Percentiles rank a stretch among this genome's conserved stretches.
phyloP scores from a whole-genome alignment of 768 basidiomycete species.

The Mycena vulgaris region DNA sequence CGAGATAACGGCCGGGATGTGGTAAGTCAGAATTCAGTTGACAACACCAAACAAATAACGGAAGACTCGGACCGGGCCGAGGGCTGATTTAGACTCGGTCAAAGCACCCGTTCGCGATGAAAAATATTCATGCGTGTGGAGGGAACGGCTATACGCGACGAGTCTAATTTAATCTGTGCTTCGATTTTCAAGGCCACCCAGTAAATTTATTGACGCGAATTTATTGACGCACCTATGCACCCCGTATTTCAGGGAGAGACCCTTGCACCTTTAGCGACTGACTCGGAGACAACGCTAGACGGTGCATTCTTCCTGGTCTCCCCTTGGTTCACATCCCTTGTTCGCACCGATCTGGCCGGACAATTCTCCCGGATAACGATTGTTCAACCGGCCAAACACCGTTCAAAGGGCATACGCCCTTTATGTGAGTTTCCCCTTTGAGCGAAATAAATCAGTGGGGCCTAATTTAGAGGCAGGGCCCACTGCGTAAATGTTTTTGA shows the following conservation, averaged over 20 bases:
- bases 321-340: not conserved
- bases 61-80: conserved; percentile 10
- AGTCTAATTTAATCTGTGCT: not conserved
- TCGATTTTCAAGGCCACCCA: no score
- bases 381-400: not conserved
- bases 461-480: no score
- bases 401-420: not conserved
- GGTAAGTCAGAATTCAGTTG: conserved; percentile 23
- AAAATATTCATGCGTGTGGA: not conserved
- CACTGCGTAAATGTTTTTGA: not conserved
- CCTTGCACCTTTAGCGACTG: no score
- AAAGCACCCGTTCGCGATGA: conserved; percentile 19
- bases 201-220: no score
- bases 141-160: not conserved
- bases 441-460: not conserved
- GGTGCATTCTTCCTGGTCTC: no score
- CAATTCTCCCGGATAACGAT: not conserved
- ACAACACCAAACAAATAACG: conserved; percentile 19
- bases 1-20: conserved; percentile 30
- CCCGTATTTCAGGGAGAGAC: no score
- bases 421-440: not conserved
- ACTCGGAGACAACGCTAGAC: no score
- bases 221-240: not conserved
- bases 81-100: not conserved
- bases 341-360: no score